Evolutionary conservation across 306 rosid species (phyloP).

Genomic region (Pyrus bretschneideri): DNA sequence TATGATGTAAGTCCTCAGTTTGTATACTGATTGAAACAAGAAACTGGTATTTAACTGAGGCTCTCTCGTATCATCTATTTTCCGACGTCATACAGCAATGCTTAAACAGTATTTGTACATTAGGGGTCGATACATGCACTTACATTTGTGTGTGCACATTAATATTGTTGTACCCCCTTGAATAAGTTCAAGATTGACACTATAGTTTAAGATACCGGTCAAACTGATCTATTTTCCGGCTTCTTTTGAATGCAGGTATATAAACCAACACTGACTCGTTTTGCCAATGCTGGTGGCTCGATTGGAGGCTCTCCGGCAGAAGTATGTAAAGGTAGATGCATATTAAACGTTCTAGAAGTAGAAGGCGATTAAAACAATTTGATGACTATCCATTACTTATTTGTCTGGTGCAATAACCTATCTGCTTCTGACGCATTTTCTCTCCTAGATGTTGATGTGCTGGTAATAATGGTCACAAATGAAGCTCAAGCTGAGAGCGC

Average conservation of each 20-base stretch:
- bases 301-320: conserved; percentile 81
- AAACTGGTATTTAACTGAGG: not conserved
- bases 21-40: not conserved
- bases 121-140: not conserved
- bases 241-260: conserved; percentile 49
- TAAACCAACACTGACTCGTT: conserved; percentile 67
- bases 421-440: conserved; percentile 9
- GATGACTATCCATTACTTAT: too few relatives aligned
- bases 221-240: conserved; percentile 4
- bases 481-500: conserved; percentile 80
- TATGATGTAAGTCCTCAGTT: conserved; percentile 61
- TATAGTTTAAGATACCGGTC: not conserved
- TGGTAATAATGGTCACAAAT: conserved; percentile 82
- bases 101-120: not conserved
- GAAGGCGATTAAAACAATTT: not conserved
- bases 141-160: not conserved
- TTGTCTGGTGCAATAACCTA: not conserved
- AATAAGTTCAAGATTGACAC: conserved; percentile 11
- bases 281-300: conserved; percentile 71
- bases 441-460: conserved; percentile 72
- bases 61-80: not conserved
- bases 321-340: conserved; percentile 64
- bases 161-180: not conserved
- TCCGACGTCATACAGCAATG: not conserved
- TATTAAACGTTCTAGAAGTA: not conserved